Evolutionary conservation across 768 basidiomycete genomes (phyloP), one percentile per base, ranked within the genome.

Genomic region (Cystoderma amianthinum): DNA sequence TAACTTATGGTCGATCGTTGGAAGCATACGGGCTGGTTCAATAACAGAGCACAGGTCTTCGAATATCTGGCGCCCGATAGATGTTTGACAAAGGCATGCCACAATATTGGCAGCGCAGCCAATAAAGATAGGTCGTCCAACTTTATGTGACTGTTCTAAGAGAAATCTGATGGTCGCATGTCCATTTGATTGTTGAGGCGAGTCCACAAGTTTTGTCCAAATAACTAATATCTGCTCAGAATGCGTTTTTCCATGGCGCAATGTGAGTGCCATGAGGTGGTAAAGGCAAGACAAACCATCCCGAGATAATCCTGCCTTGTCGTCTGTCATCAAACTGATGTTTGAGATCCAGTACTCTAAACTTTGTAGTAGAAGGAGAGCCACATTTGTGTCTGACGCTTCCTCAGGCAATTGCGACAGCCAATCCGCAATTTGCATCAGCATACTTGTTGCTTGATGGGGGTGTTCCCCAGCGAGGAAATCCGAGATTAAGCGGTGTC

Each of bases 1-100:
- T 45, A 82, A 65, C 55, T 80, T 85, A 61, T 81, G 86, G 46
- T 82, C 88, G 46, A 81, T 78, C 10, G 68, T 79, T 10, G 78
- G 85, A 9, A 92, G 69, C 84, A 94, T 94, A 32, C 85, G 78
- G 22, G 78, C 73, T 15, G 93, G 90, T 48, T 89, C 85, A 36
- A 94, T 81, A 45, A 94, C 71, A 28, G 77, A 78, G 59, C 85
- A 89, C n/a, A 96, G 62, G 37, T 92, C 89, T 50, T 84, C 78
- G 50, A 91, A 86, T 23, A 91, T 74, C 41, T 81, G 69, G 4
- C 74, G 69, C 3, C 87, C 89, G 12, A 81, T 74, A 12, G 70
- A 68, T 18, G 85, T 86, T 43, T 86, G 82, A 39, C 87, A 88
- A 5, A 97, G 71, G 49, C 81, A 92, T 0, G 90, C 84, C 16